These are phyloP conservation scores for Mycena epipterygia DNA, from an alignment of 768 basidiomycete species.

Conservation along the genomic window DNA sequence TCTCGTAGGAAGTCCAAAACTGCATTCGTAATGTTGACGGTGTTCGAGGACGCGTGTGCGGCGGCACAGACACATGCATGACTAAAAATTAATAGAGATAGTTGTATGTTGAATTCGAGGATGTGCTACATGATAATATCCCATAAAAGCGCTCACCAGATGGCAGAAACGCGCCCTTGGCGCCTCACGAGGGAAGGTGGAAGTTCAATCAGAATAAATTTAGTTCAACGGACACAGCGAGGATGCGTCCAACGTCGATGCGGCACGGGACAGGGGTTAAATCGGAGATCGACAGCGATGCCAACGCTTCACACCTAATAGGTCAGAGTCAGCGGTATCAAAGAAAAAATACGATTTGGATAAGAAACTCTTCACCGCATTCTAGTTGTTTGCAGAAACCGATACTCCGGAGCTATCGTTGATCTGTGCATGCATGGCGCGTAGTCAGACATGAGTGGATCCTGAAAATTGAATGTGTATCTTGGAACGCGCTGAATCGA, in stretches of 20 bases:
- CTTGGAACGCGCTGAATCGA: neutral
- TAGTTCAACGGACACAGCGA: neutral
- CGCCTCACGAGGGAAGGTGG: too few species aligned
- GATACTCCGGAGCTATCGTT: neutral
- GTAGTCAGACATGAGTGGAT: neutral
- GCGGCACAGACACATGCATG: too few species aligned
- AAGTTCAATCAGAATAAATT: neutral
- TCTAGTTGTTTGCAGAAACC: neutral
- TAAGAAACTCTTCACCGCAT: neutral
- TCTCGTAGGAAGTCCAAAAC: constrained; percentile 3
- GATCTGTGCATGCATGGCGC: neutral
- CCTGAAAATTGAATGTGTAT: neutral
- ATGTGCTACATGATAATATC: constrained; percentile 1
- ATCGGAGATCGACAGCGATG: neutral
- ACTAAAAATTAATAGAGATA: too few species aligned
- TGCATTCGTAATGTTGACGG: neutral
- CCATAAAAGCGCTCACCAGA: neutral
- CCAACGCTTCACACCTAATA: neutral
- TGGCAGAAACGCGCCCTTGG: constrained; percentile 5
- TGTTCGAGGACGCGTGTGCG: neutral
- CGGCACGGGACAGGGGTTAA: neutral
- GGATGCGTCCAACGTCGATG: neutral
- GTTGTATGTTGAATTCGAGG: too few species aligned
- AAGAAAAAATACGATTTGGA: neutral
- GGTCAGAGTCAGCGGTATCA: neutral